phyloP scores from a whole-genome alignment of 257 asterid species.

The Handroanthus guayacan region DNA sequence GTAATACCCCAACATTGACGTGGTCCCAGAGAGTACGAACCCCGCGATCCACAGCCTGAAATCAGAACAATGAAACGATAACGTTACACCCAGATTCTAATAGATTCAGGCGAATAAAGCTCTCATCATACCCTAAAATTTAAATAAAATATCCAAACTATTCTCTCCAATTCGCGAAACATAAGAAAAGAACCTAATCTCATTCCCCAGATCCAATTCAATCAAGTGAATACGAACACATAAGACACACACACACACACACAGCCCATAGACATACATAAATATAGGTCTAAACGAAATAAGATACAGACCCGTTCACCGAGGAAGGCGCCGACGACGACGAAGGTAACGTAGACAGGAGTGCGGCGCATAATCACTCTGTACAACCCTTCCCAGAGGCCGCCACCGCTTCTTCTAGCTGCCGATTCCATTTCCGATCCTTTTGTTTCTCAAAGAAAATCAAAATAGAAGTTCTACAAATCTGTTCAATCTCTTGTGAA shows the following conservation, averaged over 20 bases:
- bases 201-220: conserved; percentile 43
- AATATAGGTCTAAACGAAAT: neutral
- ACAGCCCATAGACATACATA: neutral
- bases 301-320: conserved; percentile 75
- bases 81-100: neutral
- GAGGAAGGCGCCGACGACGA: conserved; percentile 83
- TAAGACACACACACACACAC: conserved; percentile 2
- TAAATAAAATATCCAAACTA: neutral
- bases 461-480: neutral
- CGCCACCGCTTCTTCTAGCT: conserved; percentile 68
- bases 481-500: conserved; percentile 20
- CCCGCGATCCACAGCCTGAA: conserved; percentile 79
- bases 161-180: neutral
- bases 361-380: conserved; percentile 83
- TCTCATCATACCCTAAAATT: neutral
- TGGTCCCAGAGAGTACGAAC: conserved; percentile 67
- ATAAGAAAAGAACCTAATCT: neutral
- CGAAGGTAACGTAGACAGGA: conserved; percentile 82
- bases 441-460: neutral
- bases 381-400: conserved; percentile 78
- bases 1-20: conserved; percentile 75
- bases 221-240: conserved; percentile 21
- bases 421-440: conserved; percentile 51
- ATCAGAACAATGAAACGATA: conserved; percentile 33
- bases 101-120: neutral